Evolutionary conservation across 2,329 filamentous ascomycete genomes (phyloP), one percentile per base, ranked within the genome.

Genomic region (Scedosporium aurantiacum): DNA sequence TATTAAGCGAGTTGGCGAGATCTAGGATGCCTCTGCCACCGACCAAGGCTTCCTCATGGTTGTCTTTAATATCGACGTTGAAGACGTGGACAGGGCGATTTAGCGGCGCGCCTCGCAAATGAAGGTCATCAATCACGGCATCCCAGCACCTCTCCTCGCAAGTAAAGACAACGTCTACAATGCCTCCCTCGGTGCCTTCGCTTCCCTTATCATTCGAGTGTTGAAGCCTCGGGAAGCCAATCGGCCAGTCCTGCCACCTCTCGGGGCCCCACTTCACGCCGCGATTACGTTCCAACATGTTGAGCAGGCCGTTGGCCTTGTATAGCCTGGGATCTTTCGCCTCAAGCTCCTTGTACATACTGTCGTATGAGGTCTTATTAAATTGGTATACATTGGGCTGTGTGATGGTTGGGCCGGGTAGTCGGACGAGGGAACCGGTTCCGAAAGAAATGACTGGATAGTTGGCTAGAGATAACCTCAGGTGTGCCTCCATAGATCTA

Each of bases 71-170:
- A 72, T 99, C 94, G 61, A 99, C 88, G 68, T 99, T 99, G 79
- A 99, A 96, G 62, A 99, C 90, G 71, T 99, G 94, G 0, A 99
- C 94, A 0, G 94, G 92, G 2, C 91, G 81, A 73, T 99, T 99
- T 62, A 99, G 79, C 3, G 90, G 88, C 0, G 88, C 85, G 6
- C 93, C 94, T 64, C 95, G 84, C 68, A 86, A 89, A 64, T 96
- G 84, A 60, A 99, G 79, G 72, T 99, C 93, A 68, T 99, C 94
- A 10, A 99, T 83, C 40, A 99, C 94, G 4, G 94, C 92, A 74
- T 99, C 94, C 91, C 95, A 99, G 72, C 94, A 99, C 63, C 94
- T 82, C 75, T 99, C 94, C 73, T 99, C 94, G 70, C 94, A 99
- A 0, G 94, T 99, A 67, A 99, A 92, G 63, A 99, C 92, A 5